Base-by-base conservation (phyloP, 2,329 filamentous ascomycete genomes). In the Coniochaeta pulveracea region DNA sequence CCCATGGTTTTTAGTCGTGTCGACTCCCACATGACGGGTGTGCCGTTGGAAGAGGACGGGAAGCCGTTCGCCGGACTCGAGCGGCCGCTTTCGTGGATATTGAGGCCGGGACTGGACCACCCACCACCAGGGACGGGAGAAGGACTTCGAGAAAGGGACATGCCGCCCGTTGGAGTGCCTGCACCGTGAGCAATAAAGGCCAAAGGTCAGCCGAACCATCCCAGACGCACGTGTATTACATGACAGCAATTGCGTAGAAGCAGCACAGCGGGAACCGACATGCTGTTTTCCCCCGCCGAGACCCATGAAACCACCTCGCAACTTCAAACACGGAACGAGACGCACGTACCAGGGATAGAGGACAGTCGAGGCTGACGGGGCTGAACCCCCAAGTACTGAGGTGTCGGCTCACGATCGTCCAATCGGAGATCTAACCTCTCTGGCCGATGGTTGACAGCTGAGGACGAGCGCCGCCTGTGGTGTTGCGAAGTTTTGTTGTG, bases 101-200 rank as follows among this genome's bases (percentile, higher is more conserved):
- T 80, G 51, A 85, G 69, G 42, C 79, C 84, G 36, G 82, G 85
- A 58, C 80, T 91, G 36, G 84, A 76, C 88, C 89, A 95, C 47
- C 86, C 86, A 51, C 85, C 85, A 48, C 82, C 81, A 40, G 77
- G 80, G 41, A 76, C 72, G 40, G 88, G 89, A 36, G 85, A 94
- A 33, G 88, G 85, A 51, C 85, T 93, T 59, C 85, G 77, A 45
- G 86, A 91, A 41, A 89, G 63, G 45, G 83, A 83, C 88, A 94
- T 94, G 48, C 63, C 59, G 44, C 57, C 49, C 46, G 60, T 65
- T 26, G 74, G 68, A 33, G 67, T 76, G 49, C 71, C 66, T 71
- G 55, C 37, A 47, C 16, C 10, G 15, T 6, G 10, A 17, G 30
- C 11, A 25, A 33, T 21, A 28, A 30, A 29, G 30, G 26, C 22